Base-by-base conservation (phyloP, 2,329 filamentous ascomycete genomes). In the Mollisiaceae sp. region DNA sequence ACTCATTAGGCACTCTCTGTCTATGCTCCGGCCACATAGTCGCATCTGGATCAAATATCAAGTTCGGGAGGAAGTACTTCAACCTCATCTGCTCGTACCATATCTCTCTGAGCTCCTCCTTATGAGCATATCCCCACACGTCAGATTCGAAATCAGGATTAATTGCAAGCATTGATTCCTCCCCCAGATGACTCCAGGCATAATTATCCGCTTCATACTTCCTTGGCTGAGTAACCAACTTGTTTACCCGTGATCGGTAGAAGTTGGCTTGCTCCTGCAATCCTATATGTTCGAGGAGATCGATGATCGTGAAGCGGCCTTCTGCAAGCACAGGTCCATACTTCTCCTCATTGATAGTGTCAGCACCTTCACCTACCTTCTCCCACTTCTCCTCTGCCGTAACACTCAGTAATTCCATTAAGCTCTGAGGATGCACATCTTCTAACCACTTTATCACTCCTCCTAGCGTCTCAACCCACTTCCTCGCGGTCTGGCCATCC, bases 391-490 rank as follows among this genome's bases (percentile, higher is more conserved):
- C 65, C 18, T 47, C n/a, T 9, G 15, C 24, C 20, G 9, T 18
- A 1, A 22, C 22, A 2, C 1, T 18, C 4, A 64, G 14, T 3
- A 67, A 38, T 2, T 52, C 15, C 12, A 4, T 14, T 20, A 60
- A 38, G 2, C 4, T 38, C n/a, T n/a, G 32, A 15, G 27, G 43
- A 5, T 61, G 22, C 14, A 32, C 54, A 22, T 41, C 27, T 24
- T 65, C 58, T 15, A 63, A 22, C 22, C 39, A 66, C 5, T 65
- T 24, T 0, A 71, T 60, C 1, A 73, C 38, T 12, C 67, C 71
- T 6, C 63, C 24, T 15, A 63, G 54, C 4, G 64, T 35, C 12
- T 62, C 57, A 2, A 70, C 27, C 72, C 73, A 74, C n/a, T 62
- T 60, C 4, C n/a, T n/a, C 1, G 74, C 62, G 1, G 47, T 64